Base-by-base conservation (phyloP, 805 yeast species). In the Grigorovia transvaalensis region DNA sequence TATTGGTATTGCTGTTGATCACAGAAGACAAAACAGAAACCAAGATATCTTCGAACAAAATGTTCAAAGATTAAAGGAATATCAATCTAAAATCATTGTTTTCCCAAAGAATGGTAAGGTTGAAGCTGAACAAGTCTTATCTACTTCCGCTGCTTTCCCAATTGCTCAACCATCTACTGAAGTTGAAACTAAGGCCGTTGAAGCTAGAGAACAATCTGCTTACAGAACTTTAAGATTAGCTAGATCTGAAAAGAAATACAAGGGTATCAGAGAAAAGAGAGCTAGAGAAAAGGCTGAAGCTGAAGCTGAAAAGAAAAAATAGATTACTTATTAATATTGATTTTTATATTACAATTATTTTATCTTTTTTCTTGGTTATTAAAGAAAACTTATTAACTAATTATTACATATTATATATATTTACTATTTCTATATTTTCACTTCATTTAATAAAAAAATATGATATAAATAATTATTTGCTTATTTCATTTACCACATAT, bases 261-360 rank as follows among this genome's bases (percentile, higher is more conserved):
- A 75, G 74, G 99, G 99, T 82, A 79, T 81, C 79, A 89, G 95
- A 79, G 98, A 84, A 74, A 93, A 91, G 95, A 86, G 96, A 80
- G 96, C 96, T 71, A 82, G 74, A 73, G 97, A 90, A 66, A 82
- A 81, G 81, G 97, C 96, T 74, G 98, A 88, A 80, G 98, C 97
- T 75, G 99, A 90, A 81, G 96, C 95, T 79, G 96, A 89, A 71
- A 90, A 90, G 91, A 90, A 90, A 90, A 88, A 88, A 84, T 88
- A 87, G 51, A 49, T 44, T 38, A 38, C n/a, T n/a, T n/a, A 38
- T 7, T 38, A 38, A 15, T 15, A 15, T n/a, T 23, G 6, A 23
- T 23, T 23, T 38, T 38, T n/a, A n/a, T n/a, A n/a, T 27, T 27
- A 46, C n/a, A 18, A 27, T 23, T 44, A 23, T 48, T 29, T 33